phyloP scores from a whole-genome alignment of 2,329 filamentous ascomycete species.

The Colletotrichum lini region DNA sequence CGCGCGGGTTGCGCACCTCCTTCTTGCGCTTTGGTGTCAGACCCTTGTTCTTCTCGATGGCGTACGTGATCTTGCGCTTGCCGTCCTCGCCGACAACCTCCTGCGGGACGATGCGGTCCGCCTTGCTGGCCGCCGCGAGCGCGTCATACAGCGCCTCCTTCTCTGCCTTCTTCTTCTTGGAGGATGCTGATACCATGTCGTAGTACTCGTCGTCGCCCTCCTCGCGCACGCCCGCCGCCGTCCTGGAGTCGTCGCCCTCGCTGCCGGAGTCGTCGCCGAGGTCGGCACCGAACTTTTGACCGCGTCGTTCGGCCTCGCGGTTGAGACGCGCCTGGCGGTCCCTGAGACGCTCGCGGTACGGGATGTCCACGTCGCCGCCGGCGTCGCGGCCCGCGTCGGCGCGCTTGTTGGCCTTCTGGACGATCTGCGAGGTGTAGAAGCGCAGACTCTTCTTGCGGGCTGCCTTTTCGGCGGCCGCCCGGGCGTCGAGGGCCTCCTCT shows the following conservation, averaged over 20 bases:
- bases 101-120: constrained; percentile 74
- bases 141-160: constrained; percentile 72
- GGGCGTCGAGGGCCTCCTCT: constrained; percentile 82
- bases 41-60: constrained; percentile 98
- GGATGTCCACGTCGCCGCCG: constrained; percentile 86
- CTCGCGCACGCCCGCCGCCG: constrained; percentile 64
- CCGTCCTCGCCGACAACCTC: constrained; percentile 84
- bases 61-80: constrained; percentile 92
- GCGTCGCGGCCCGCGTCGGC: constrained; percentile 79
- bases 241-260: constrained; percentile 75
- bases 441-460: constrained; percentile 91
- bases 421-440: constrained; percentile 98
- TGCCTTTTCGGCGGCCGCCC: constrained; percentile 88
- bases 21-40: constrained; percentile 91
- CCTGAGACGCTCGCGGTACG: constrained; percentile 88
- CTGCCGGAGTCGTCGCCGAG: constrained; percentile 72
- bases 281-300: constrained; percentile 76
- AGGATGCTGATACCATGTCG: constrained; percentile 82
- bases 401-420: constrained; percentile 92
- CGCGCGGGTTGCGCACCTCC: constrained; percentile 92
- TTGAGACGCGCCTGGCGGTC: constrained; percentile 91
- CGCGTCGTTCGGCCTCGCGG: constrained; percentile 88
- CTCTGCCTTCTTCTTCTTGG: constrained; percentile 81
- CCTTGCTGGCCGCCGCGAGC: constrained; percentile 73
- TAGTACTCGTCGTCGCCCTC: constrained; percentile 85